phyloP scores from a whole-genome alignment of 352 stramenopile species.

The Globisporangium cylindrosporum region DNA sequence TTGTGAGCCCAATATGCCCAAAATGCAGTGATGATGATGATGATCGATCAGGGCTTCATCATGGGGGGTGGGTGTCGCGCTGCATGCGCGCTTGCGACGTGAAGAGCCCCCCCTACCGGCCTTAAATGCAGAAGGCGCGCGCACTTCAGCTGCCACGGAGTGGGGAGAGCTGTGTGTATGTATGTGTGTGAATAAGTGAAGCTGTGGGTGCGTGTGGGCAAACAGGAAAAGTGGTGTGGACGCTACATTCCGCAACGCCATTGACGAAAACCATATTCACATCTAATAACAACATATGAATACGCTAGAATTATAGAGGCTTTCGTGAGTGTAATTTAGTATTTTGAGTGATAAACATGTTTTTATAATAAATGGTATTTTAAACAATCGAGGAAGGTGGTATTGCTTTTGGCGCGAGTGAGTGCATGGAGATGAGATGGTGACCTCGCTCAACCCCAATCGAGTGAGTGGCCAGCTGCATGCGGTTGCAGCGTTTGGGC shows the following conservation, averaged over 20 bases:
- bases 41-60: background rate
- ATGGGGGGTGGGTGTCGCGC: background rate
- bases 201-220: background rate
- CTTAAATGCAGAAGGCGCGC: background rate
- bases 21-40: slow-evolving; percentile 4
- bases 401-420: background rate
- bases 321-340: background rate
- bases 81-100: background rate
- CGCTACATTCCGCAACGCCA: background rate
- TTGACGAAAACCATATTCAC: background rate
- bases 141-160: background rate
- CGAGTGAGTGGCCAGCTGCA: background rate
- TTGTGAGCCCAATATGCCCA: background rate
- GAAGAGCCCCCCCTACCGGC: background rate
- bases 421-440: background rate
- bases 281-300: background rate
- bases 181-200: background rate
- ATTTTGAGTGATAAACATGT: no score
- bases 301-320: background rate
- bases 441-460: background rate
- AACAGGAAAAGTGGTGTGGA: no score
- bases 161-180: background rate
- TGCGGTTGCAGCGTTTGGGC: background rate
- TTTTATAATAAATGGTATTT: no score
- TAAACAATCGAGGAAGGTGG: background rate